Conservation (phyloP, 163 green algal genomes). For the Dunaliella salina region DNA sequence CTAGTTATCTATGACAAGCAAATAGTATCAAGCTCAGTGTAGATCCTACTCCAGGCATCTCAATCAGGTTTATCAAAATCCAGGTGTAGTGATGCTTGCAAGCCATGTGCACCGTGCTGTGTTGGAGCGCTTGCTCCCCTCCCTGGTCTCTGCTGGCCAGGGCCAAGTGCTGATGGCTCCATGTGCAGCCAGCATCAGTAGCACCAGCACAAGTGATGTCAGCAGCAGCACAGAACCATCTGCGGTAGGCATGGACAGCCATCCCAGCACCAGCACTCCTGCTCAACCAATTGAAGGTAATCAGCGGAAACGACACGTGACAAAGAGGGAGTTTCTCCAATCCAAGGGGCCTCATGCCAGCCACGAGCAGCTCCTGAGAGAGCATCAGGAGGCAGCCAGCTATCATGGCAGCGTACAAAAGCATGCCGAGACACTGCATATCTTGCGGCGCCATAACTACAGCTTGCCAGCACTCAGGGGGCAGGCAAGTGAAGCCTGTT, state of each 20-base stretch:
- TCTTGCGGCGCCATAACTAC: conserved; percentile 47
- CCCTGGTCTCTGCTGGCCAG: neutral
- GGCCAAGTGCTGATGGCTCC: neutral
- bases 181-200: neutral
- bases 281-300: no score
- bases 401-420: neutral
- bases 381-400: neutral
- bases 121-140: neutral
- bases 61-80: no score
- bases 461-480: conserved; percentile 21
- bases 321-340: neutral
- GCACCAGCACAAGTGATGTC: neutral
- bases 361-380: neutral
- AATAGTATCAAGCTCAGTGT: no score
- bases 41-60: no score
- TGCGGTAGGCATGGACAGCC: neutral
- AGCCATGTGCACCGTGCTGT: neutral
- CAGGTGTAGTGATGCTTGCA: no score
- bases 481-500: conserved; percentile 39
- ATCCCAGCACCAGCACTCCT: neutral
- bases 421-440: conserved; percentile 19
- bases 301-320: neutral
- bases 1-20: no score
- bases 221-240: no score
- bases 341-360: neutral